Conservation (phyloP, 345 rosid genomes). For the Geranium brycei region DNA sequence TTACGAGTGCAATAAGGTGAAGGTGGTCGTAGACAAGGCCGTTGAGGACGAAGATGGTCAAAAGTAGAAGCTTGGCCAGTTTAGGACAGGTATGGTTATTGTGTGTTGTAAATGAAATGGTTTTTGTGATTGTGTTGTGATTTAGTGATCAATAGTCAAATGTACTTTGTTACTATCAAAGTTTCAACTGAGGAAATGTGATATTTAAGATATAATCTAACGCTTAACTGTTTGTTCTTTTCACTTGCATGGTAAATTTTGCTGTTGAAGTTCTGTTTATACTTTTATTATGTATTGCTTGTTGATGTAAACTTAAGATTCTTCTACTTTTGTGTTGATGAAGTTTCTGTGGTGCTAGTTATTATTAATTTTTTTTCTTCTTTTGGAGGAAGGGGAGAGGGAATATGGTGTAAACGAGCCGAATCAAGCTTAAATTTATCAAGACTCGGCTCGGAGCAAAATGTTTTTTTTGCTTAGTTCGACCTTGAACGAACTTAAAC, state of each 20-base stretch:
- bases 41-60: slow-evolving; percentile 30
- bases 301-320: too few relatives aligned
- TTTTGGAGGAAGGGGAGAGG: too few relatives aligned
- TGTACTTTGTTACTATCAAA: not conserved
- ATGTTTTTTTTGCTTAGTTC: too few relatives aligned
- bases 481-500: too few relatives aligned
- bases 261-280: too few relatives aligned
- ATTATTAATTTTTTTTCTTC: too few relatives aligned
- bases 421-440: too few relatives aligned
- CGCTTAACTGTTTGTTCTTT: not conserved
- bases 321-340: too few relatives aligned
- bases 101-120: slow-evolving; percentile 46
- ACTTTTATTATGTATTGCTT: too few relatives aligned
- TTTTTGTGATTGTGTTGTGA: slow-evolving; percentile 14
- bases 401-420: too few relatives aligned
- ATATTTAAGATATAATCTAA: not conserved
- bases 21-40: slow-evolving; percentile 37
- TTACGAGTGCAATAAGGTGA: slow-evolving; percentile 51
- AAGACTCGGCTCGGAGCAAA: too few relatives aligned
- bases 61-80: slow-evolving; percentile 18
- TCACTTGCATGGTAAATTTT: not conserved
- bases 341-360: too few relatives aligned
- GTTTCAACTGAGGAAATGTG: not conserved
- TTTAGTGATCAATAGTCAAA: not conserved
- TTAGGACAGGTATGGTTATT: slow-evolving; percentile 10